Conservation (phyloP, 2,329 filamentous ascomycete genomes). For the Colletotrichum tofieldiae region DNA sequence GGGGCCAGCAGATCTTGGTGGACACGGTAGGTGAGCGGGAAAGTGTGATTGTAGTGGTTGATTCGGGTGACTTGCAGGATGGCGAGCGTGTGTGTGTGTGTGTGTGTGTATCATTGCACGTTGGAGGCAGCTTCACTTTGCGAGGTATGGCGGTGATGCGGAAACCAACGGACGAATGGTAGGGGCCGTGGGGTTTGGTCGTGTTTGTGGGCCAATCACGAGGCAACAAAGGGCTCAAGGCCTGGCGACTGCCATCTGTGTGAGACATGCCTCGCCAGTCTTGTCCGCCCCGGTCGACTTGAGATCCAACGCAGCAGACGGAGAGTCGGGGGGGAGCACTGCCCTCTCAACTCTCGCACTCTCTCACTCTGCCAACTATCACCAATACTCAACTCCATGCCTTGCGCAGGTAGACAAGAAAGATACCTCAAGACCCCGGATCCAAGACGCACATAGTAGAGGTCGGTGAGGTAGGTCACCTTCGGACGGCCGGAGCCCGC, state of each 20-base stretch:
- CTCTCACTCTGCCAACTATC: neutral
- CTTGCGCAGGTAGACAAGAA: neutral
- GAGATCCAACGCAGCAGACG: neutral
- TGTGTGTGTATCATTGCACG: neutral
- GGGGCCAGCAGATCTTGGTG: conserved; percentile 14
- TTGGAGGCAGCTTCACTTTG: conserved; percentile 11
- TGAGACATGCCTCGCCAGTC: neutral
- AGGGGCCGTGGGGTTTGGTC: conserved; percentile 5
- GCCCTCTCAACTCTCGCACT: neutral
- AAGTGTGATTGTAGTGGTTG: neutral
- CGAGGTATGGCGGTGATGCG: conserved; percentile 4
- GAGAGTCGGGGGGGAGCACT: neutral
- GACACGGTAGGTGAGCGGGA: neutral
- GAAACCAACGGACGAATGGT: neutral
- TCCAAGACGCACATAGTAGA: neutral
- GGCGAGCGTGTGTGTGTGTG: neutral
- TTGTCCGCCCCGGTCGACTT: neutral
- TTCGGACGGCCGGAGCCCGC: conserved; percentile 40
- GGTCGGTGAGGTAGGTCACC: neutral
- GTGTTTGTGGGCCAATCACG: conserved; percentile 18
- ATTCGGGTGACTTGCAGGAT: conserved; percentile 15
- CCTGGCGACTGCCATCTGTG: neutral
- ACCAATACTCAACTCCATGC: neutral
- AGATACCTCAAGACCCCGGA: neutral
- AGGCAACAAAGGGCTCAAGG: neutral